A percentile compares a stretch with the other conserved stretches of the same genome.
Conservation (phyloP, 176 grass and related monocot genomes). For the Carex scoparia region DNA sequence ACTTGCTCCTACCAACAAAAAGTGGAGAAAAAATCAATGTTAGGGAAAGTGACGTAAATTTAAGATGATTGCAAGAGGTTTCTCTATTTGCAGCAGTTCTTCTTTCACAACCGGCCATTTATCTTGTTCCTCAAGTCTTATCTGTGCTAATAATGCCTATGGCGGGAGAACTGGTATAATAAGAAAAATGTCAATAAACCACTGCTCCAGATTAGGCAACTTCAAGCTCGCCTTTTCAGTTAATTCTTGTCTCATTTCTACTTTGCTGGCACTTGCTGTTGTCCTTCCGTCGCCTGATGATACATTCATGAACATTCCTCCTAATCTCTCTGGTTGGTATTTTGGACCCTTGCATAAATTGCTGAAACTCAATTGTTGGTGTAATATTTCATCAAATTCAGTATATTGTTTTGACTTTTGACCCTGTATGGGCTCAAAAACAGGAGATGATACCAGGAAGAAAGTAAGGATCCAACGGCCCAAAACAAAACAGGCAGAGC, state of each 20-base stretch:
- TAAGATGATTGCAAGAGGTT: not conserved
- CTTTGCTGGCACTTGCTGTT: slow-evolving; percentile 15
- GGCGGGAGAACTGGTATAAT: not conserved
- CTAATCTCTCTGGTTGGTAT: slow-evolving; percentile 33
- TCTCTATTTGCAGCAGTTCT: not conserved
- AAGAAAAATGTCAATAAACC: not conserved
- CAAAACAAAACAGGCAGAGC: slow-evolving; percentile 34
- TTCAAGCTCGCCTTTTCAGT: not conserved
- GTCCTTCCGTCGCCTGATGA: slow-evolving; percentile 24
- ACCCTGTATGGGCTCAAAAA: not conserved
- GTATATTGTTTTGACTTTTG: not conserved
- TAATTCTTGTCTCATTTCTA: slow-evolving; percentile 10
- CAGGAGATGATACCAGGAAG: slow-evolving; percentile 36
- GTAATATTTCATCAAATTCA: not conserved
- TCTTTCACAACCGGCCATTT: not conserved
- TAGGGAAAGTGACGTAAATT: not conserved
- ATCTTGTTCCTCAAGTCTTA: slow-evolving; percentile 9
- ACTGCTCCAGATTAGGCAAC: slow-evolving; percentile 5
- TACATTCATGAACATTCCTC: slow-evolving; percentile 36
- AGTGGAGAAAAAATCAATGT: not conserved
- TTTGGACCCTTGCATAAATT: not conserved
- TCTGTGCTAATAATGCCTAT: slow-evolving; percentile 8
- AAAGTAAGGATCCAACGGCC: slow-evolving; percentile 36
- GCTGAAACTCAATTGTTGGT: not conserved
- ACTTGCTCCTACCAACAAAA: not conserved